phyloP scores from a whole-genome alignment of 2,329 filamentous ascomycete species.

The Trichoderma lentiforme region DNA sequence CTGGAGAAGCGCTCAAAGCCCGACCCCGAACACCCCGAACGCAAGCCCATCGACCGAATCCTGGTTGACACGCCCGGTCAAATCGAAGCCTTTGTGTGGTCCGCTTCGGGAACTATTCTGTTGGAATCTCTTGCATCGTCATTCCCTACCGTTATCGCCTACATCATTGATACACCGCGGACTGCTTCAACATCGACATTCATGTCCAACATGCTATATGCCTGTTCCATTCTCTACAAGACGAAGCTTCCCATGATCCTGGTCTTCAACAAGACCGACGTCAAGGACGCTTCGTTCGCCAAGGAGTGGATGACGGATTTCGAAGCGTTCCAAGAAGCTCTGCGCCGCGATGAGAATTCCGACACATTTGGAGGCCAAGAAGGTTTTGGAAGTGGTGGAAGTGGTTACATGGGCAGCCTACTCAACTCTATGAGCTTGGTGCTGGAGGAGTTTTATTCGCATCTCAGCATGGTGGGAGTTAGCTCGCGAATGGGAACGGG shows the following conservation, averaged over 20 bases:
- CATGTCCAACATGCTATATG: constrained; percentile 99
- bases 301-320: constrained; percentile 99
- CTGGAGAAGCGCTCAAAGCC: constrained; percentile 82
- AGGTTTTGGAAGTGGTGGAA: constrained; percentile 66
- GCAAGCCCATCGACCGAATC: constrained; percentile 72
- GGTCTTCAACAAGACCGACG: constrained; percentile 98
- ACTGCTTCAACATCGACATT: constrained; percentile 93
- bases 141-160: constrained; percentile 95
- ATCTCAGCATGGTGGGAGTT: constrained; percentile 88
- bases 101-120: constrained; percentile 88
- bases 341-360: constrained; percentile 73
- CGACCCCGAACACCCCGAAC: constrained; percentile 56
- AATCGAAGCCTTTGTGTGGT: constrained; percentile 99
- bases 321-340: constrained; percentile 85
- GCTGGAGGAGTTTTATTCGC: constrained; percentile 95
- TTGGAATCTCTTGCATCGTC: constrained; percentile 88
- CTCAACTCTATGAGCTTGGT: constrained; percentile 98
- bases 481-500: constrained; percentile 90
- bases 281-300: constrained; percentile 84
- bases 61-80: constrained; percentile 94
- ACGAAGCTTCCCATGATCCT: constrained; percentile 98
- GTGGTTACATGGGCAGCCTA: constrained; percentile 92
- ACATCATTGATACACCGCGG: constrained; percentile 94
- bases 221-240: constrained; percentile 97
- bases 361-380: constrained; percentile 74